phyloP scores from a whole-genome alignment of 2,329 filamentous ascomycete genomes.

The Nothophaeocryptopus gaeumannii region DNA sequence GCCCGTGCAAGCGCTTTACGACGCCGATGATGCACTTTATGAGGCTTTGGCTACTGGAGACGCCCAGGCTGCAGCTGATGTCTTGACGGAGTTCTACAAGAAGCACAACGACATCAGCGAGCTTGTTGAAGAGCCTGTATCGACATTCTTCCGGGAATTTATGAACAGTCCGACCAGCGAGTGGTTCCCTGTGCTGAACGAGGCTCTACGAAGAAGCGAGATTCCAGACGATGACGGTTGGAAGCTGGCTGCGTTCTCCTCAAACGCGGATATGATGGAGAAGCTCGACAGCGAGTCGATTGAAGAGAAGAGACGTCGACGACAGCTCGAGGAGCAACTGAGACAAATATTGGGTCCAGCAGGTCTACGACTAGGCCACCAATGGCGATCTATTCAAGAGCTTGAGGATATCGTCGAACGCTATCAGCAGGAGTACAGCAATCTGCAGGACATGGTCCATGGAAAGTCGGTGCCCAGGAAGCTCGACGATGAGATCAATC shows the following conservation, averaged over 20 bases:
- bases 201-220: conserved; percentile 8
- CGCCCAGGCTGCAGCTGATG: conserved; percentile 1
- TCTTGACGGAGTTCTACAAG: conserved; percentile 9
- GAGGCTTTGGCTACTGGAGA: neutral
- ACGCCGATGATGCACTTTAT: conserved; percentile 14
- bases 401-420: conserved; percentile 7
- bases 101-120: conserved; percentile 8
- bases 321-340: neutral
- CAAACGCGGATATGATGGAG: neutral
- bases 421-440: conserved; percentile 14
- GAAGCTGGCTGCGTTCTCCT: conserved; percentile 1
- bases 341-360: neutral
- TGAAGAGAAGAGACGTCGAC: conserved; percentile 1
- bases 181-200: conserved; percentile 3
- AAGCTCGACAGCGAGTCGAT: neutral
- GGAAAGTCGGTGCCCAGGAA: neutral
- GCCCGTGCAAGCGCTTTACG: neutral
- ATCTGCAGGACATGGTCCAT: conserved; percentile 7
- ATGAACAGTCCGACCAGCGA: neutral
- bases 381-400: conserved; percentile 1
- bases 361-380: neutral
- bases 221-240: conserved; percentile 7
- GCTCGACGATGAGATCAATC: neutral
- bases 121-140: conserved; percentile 1
- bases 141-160: too few relatives aligned